A percentile compares a stretch with the other conserved stretches of the same genome.
These are phyloP conservation scores for Leccinum uliginosum DNA, from an alignment of 768 basidiomycete species.

Conservation along the genomic window DNA sequence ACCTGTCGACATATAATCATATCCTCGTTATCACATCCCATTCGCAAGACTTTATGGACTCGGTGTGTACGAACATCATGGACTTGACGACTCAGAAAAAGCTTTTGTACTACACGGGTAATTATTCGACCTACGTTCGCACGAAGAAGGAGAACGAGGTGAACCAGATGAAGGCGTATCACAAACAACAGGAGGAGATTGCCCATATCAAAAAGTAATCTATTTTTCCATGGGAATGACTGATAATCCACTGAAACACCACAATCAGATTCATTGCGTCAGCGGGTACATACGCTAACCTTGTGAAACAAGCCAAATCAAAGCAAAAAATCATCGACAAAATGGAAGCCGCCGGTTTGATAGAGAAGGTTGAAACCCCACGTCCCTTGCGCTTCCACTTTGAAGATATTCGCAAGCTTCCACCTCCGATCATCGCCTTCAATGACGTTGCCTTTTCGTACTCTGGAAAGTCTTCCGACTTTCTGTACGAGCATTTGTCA, in stretches of 20 bases:
- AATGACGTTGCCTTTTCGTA: slow-evolving; percentile 93
- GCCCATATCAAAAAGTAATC: slow-evolving; percentile 93
- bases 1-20: slow-evolving; percentile 96
- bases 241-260: slow-evolving; percentile 7
- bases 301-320: slow-evolving; percentile 98
- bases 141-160: slow-evolving; percentile 97
- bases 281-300: slow-evolving; percentile 99
- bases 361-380: slow-evolving; percentile 82
- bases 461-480: slow-evolving; percentile 83
- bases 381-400: slow-evolving; percentile 89
- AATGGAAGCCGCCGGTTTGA: slow-evolving; percentile 98
- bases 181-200: slow-evolving; percentile 98
- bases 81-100: slow-evolving; percentile 92
- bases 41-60: slow-evolving; percentile 99
- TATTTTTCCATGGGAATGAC: neutral
- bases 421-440: slow-evolving; percentile 97
- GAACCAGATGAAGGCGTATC: slow-evolving; percentile 99
- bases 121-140: slow-evolving; percentile 95
- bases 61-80: slow-evolving; percentile 97
- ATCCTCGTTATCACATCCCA: slow-evolving; percentile 97
- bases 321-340: slow-evolving; percentile 99
- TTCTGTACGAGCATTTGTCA: slow-evolving; percentile 82
- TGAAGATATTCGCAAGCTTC: slow-evolving; percentile 88
- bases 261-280: slow-evolving; percentile 84
- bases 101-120: slow-evolving; percentile 91